phyloP scores from a whole-genome alignment of 1,284 basidiomycete species.

The Puccinia sorghi region DNA sequence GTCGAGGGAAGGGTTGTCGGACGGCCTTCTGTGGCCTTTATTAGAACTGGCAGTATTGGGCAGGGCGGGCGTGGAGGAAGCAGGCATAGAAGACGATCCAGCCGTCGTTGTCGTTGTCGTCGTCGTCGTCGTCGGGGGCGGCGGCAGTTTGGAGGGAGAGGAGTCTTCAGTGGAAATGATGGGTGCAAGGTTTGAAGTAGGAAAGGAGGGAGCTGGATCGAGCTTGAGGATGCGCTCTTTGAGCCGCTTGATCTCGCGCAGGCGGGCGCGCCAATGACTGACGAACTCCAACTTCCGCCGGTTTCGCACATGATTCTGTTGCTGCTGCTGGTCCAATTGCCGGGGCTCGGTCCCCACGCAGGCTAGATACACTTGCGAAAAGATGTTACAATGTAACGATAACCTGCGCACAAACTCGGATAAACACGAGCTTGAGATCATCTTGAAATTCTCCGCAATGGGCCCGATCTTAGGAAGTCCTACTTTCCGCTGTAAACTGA shows the following conservation, averaged over 20 bases:
- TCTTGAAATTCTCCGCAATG: conserved; percentile 78
- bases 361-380: conserved; percentile 76
- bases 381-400: conserved; percentile 80
- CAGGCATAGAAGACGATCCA: no score
- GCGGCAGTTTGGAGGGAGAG: background rate
- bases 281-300: conserved; percentile 68
- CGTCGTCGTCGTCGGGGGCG: background rate
- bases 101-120: no score
- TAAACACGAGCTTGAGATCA: conserved; percentile 80
- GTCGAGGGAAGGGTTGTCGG: background rate
- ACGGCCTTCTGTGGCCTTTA: no score
- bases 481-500: conserved; percentile 77
- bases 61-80: no score
- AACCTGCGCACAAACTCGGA: conserved; percentile 81
- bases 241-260: conserved; percentile 70
- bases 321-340: background rate
- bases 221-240: conserved; percentile 31
- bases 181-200: background rate
- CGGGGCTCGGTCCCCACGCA: conserved; percentile 63
- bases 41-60: no score
- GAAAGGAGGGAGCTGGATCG: background rate
- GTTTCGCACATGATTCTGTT: background rate
- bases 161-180: background rate
- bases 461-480: conserved; percentile 91
- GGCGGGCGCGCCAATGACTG: conserved; percentile 81